phyloP scores from a whole-genome alignment of 2,329 filamentous ascomycete genomes.

The Byssoonygena ceratinophila region DNA sequence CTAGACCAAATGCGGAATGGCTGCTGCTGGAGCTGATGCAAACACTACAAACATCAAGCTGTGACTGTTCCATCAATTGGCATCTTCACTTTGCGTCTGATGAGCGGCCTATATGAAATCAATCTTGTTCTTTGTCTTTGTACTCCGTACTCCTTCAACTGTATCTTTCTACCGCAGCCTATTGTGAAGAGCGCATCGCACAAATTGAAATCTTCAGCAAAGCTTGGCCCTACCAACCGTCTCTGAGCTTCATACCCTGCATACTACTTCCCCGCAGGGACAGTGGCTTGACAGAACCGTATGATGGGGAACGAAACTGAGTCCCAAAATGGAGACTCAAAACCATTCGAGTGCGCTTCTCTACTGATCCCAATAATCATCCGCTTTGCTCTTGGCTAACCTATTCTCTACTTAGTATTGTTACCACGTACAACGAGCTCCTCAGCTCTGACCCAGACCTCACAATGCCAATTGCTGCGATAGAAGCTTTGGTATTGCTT shows the following conservation, averaged over 20 bases:
- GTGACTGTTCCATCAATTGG: not conserved
- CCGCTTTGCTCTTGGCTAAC: slow-evolving; percentile 1
- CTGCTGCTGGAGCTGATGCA: slow-evolving; percentile 21
- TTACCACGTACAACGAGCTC: slow-evolving; percentile 54
- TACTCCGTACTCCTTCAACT: too few species aligned
- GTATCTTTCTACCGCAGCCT: not conserved
- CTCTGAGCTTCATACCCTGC: too few species aligned
- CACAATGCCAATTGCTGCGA: slow-evolving; percentile 91
- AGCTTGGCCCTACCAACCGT: not conserved
- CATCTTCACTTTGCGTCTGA: not conserved
- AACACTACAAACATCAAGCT: slow-evolving; percentile 30
- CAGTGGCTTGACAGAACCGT: not conserved
- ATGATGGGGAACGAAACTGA: slow-evolving; percentile 10
- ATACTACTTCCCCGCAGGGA: not conserved
- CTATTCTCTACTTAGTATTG: slow-evolving; percentile 39
- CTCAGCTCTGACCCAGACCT: slow-evolving; percentile 64
- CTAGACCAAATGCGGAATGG: slow-evolving; percentile 24
- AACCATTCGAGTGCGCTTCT: slow-evolving; percentile 32
- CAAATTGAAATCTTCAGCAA: not conserved
- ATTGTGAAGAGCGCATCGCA: not conserved
- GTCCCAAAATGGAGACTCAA: slow-evolving; percentile 15
- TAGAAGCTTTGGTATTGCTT: slow-evolving; percentile 79
- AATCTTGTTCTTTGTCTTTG: not conserved
- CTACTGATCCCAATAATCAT: not conserved
- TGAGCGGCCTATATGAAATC: not conserved